A percentile compares a stretch with the other conserved stretches of the same genome.
Evolutionary conservation across 768 basidiomycete genomes (phyloP).

Genomic region (Cystobasidium tubakii): DNA sequence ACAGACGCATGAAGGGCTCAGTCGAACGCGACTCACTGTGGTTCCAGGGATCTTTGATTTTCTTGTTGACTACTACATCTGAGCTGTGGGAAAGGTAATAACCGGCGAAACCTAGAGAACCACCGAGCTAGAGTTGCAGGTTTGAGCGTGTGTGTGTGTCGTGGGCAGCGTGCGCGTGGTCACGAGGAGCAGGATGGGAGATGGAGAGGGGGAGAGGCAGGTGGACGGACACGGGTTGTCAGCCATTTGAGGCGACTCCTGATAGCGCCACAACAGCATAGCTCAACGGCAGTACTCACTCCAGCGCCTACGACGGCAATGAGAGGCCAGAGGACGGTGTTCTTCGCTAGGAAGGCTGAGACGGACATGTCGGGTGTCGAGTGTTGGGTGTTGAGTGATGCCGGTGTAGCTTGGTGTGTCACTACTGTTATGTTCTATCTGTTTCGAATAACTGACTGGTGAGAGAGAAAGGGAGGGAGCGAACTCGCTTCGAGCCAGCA

Average conservation of each 20-base stretch:
- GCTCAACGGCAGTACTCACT: not conserved
- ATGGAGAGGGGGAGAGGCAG: not conserved
- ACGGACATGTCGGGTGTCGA: not conserved
- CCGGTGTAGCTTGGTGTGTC: not conserved
- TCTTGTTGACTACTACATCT: constrained; percentile 34
- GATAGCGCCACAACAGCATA: too few species aligned
- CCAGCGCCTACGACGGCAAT: not conserved
- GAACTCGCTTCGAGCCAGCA: not conserved
- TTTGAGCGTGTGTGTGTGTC: too few species aligned
- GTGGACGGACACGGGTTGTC: not conserved
- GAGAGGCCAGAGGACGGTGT: constrained; percentile 11
- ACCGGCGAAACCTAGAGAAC: not conserved
- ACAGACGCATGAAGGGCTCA: not conserved
- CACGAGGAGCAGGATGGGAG: not conserved
- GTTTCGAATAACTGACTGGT: too few species aligned
- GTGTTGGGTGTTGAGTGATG: not conserved
- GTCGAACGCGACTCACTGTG: not conserved
- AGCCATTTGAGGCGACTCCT: too few species aligned
- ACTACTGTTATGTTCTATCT: not conserved
- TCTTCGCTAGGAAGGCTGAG: not conserved
- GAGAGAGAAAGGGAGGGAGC: not conserved
- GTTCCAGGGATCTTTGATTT: constrained; percentile 22
- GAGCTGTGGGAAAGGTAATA: constrained; percentile 18
- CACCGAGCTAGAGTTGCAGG: not conserved
- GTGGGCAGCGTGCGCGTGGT: not conserved